A percentile compares a stretch with the other conserved stretches of the same genome.
Conservation (phyloP, 2,329 filamentous ascomycete species). For the Fusarium mundagurra region DNA sequence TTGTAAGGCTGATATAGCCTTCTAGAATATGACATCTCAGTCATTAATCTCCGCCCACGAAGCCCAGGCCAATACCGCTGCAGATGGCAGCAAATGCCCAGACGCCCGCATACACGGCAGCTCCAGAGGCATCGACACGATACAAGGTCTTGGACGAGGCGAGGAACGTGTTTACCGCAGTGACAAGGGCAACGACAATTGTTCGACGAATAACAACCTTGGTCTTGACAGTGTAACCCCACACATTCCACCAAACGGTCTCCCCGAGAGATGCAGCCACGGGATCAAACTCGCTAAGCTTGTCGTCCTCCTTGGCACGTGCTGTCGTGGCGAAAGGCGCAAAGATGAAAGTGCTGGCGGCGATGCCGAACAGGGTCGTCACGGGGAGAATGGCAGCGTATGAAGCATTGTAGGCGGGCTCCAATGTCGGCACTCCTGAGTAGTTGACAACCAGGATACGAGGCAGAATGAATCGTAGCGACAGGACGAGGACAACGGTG, state of each 20-base stretch:
- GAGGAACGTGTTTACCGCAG: slow-evolving; percentile 68
- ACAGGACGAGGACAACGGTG: slow-evolving; percentile 74
- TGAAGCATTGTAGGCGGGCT: slow-evolving; percentile 71
- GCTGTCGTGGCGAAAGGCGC: slow-evolving; percentile 69
- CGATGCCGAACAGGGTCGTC: slow-evolving; percentile 69
- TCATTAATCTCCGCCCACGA: slow-evolving; percentile 57
- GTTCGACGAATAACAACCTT: slow-evolving; percentile 75
- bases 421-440: slow-evolving; percentile 73
- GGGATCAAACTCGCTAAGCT: slow-evolving; percentile 68
- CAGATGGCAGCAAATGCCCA: slow-evolving; percentile 75
- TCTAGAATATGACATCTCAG: not conserved
- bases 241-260: slow-evolving; percentile 78
- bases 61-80: slow-evolving; percentile 65
- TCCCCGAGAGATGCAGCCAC: slow-evolving; percentile 72
- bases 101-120: slow-evolving; percentile 75
- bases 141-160: slow-evolving; percentile 73
- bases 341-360: slow-evolving; percentile 82
- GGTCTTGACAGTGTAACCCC: slow-evolving; percentile 71
- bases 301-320: slow-evolving; percentile 58
- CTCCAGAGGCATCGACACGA: slow-evolving; percentile 76
- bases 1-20: slow-evolving; percentile 30
- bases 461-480: slow-evolving; percentile 77
- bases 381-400: slow-evolving; percentile 70
- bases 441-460: slow-evolving; percentile 80
- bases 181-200: slow-evolving; percentile 64